Evolutionary conservation across 2,329 filamentous ascomycete genomes (phyloP).

Genomic region (Fusarium marasasianum): DNA sequence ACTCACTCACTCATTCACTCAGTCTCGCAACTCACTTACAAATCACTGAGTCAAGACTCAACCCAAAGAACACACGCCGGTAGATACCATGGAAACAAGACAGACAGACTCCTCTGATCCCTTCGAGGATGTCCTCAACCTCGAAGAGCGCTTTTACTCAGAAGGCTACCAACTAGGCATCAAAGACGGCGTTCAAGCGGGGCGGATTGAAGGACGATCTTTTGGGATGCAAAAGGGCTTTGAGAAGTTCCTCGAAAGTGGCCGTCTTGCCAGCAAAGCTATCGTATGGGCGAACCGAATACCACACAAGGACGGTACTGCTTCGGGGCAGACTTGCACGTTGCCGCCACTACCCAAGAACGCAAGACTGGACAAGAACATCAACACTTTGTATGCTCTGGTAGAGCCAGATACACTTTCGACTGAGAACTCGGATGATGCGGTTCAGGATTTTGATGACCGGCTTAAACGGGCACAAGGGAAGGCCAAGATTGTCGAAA

Average conservation of each 20-base stretch:
- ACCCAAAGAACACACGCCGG: background rate
- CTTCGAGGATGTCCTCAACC: slow-evolving; percentile 66
- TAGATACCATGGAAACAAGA: slow-evolving; percentile 17
- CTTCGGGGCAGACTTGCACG: slow-evolving; percentile 10
- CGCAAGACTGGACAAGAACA: slow-evolving; percentile 77
- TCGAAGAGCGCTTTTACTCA: slow-evolving; percentile 78
- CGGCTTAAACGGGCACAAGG: slow-evolving; percentile 82
- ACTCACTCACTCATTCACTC: background rate
- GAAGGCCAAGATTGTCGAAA: slow-evolving; percentile 87
- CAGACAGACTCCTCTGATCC: slow-evolving; percentile 54
- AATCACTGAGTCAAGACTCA: slow-evolving; percentile 20
- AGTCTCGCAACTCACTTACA: slow-evolving; percentile 30
- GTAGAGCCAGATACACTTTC: slow-evolving; percentile 81
- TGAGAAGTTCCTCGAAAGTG: slow-evolving; percentile 87
- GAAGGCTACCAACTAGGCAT: slow-evolving; percentile 82
- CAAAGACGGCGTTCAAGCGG: slow-evolving; percentile 78
- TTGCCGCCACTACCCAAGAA: slow-evolving; percentile 63
- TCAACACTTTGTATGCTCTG: slow-evolving; percentile 78
- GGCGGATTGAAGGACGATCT: slow-evolving; percentile 86
- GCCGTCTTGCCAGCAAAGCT: slow-evolving; percentile 79
- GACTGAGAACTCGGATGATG: slow-evolving; percentile 86
- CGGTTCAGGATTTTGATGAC: slow-evolving; percentile 92
- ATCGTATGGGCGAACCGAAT: slow-evolving; percentile 85
- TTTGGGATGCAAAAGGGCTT: slow-evolving; percentile 94
- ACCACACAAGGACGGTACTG: slow-evolving; percentile 29